Evolutionary conservation across 2,329 filamentous ascomycete species (phyloP), one percentile per base, ranked within the genome.

Genomic region (Capronia coronata): DNA sequence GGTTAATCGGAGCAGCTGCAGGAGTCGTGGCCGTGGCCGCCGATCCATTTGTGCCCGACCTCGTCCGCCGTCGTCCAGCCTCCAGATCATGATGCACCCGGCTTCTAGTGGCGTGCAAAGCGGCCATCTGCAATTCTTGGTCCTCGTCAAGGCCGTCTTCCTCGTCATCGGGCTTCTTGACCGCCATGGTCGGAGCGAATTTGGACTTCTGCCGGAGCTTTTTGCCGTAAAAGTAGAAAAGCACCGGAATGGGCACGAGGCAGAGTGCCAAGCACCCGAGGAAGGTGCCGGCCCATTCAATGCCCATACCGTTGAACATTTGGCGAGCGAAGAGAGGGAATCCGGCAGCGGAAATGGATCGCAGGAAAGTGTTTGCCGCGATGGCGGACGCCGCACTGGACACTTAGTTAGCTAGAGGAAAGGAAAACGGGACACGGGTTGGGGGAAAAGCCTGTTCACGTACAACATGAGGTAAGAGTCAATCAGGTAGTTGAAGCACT

Each of bases 401-500:
- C n/a, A 2, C n/a, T 41, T 11, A 13, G 48, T 51, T 35, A 55
- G 46, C 9, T 22, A 30, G 19, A 21, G 23, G 22, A 22, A n/a
- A 23, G 2, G 25, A 7, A 14, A 48, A 22, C 29, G 8, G 30
- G 29, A 22, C 11, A 25, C 19, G 25, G 2, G 11, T 35, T 18
- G 13, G 11, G 13, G 32, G 11, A 23, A 5, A 1, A 41, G 3
- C 10, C 39, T 14, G 59, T 14, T 13, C 6, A 65, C 65, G 62
- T 61, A 71, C 68, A 74, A 69, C 66, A 79, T 77, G 38, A 80
- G 68, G 55, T 80, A 80, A 0, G 76, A 72, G 56, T 80, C 77
- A 43, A 80, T 76, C 13, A 81, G 66, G 58, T 81, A 81, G 59
- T 80, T 80, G 52, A 80, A 70, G 11, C 73, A 64, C 44, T 75